Base-by-base conservation (phyloP, 140 eudicot genomes). In the Senecio squalidus region DNA sequence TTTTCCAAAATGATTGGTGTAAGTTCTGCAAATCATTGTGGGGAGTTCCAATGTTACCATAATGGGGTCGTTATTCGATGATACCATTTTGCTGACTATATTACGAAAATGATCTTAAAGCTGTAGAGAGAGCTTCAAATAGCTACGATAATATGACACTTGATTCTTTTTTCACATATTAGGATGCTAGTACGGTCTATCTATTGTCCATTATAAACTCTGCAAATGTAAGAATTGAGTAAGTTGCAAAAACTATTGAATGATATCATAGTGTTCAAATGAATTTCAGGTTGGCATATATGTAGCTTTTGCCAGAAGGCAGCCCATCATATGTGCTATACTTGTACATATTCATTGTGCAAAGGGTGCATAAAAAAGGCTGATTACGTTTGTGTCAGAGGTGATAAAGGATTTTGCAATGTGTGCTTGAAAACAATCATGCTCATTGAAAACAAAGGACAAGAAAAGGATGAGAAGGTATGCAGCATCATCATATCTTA, bases 331-430 rank as follows among this genome's bases (percentile, higher is more conserved):
- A 81, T 92, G 98, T 92, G 98, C 78, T 92, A 74, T 63, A 87
- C 98, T 10, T 92, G 98, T 61, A 80, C 98, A 0, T 92, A 83
- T 65, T 92, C 98, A 26, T 68, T 92, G 76, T 92, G 98, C 83
- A 92, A 87, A 71, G 84, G 86, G 58, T 92, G 98, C 71, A 74
- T 66, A 20, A 84, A 82, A 64, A 82, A 68, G 59, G 78, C 96
- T 34, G 98, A 81, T 64, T 87, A 53, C 30, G 54, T 79, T 39
- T 74, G 92, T 57, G 95, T 87, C 47, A 75, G 98, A 80, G 95
- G 91, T 51, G 94, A 84, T 77, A 87, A 79, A 79, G 98, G 98
- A 59, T 92, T 92, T 64, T 92, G 98, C 73, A 72, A 73, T 16
- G 78, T 87, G 16, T 92, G 98, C 83, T 64, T 92, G 96, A 79